A percentile compares a stretch with the other conserved stretches of the same genome.
These are phyloP conservation scores for Chlamydomonas sp. DNA, from an alignment of 139 green algal species.

Conservation along the genomic window DNA sequence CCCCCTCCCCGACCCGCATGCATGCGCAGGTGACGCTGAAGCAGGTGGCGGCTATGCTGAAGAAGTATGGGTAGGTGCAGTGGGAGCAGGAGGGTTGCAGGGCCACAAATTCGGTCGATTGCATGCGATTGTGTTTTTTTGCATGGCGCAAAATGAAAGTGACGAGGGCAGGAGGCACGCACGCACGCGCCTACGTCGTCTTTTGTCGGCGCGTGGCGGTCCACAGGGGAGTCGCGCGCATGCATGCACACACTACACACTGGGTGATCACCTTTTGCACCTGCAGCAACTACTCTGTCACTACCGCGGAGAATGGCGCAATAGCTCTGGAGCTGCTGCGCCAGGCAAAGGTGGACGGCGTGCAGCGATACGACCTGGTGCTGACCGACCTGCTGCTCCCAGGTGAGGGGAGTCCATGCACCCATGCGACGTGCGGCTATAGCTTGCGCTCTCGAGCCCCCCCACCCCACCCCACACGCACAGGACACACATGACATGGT, in stretches of 20 bases:
- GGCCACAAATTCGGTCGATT: too few relatives aligned
- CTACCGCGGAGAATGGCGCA: background rate
- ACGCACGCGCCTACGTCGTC: too few relatives aligned
- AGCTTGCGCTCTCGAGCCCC: background rate
- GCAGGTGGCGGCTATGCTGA: background rate
- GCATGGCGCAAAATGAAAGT: too few relatives aligned
- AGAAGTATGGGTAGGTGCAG: background rate
- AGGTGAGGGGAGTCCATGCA: background rate
- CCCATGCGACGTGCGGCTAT: background rate
- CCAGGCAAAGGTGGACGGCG: background rate
- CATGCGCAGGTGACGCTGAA: background rate
- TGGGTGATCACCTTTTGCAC: too few relatives aligned
- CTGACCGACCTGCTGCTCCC: constrained; percentile 1
- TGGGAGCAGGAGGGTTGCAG: too few relatives aligned
- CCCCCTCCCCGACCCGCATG: too few relatives aligned
- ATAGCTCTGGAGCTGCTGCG: background rate
- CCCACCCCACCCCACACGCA: too few relatives aligned
- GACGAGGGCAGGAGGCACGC: too few relatives aligned
- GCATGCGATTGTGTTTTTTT: too few relatives aligned
- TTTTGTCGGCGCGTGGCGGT: too few relatives aligned
- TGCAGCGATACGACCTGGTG: background rate
- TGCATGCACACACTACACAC: background rate
- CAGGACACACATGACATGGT: too few relatives aligned
- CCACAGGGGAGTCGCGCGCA: background rate
- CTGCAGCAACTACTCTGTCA: background rate